These are phyloP conservation scores for Talaromyces sp. DNA, from an alignment of 2,329 filamentous ascomycete genomes.

Conservation along the genomic window DNA sequence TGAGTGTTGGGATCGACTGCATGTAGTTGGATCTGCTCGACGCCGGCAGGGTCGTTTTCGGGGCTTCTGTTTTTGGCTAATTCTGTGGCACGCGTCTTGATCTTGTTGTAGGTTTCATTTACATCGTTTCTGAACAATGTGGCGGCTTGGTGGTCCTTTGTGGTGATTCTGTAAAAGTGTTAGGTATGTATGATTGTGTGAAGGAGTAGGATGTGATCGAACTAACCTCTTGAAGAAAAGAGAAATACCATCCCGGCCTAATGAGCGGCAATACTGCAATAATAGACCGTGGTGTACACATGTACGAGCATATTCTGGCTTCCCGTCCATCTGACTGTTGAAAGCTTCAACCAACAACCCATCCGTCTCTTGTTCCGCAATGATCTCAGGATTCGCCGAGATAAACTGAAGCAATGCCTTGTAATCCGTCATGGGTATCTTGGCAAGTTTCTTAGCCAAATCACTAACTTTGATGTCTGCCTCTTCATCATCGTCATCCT, in stretches of 20 bases:
- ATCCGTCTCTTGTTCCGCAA: slow-evolving; percentile 82
- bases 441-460: slow-evolving; percentile 73
- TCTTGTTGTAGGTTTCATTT: slow-evolving; percentile 76
- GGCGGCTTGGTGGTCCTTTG: slow-evolving; percentile 79
- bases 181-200: neutral
- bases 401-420: slow-evolving; percentile 69
- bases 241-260: slow-evolving; percentile 80
- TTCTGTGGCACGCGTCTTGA: slow-evolving; percentile 69
- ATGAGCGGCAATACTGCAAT: slow-evolving; percentile 86
- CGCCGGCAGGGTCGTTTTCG: slow-evolving; percentile 54
- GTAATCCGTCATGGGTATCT: slow-evolving; percentile 73
- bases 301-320: slow-evolving; percentile 71
- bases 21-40: slow-evolving; percentile 96
- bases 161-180: slow-evolving; percentile 59
- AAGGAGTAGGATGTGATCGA: neutral
- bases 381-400: slow-evolving; percentile 67
- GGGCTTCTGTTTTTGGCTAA: slow-evolving; percentile 58
- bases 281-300: slow-evolving; percentile 91
- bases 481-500: slow-evolving; percentile 57
- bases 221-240: slow-evolving; percentile 84
- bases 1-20: slow-evolving; percentile 89
- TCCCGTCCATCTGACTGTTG: slow-evolving; percentile 72
- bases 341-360: slow-evolving; percentile 88
- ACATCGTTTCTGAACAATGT: slow-evolving; percentile 92
- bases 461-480: slow-evolving; percentile 70